Conservation (phyloP, 257 asterid species). For the Scutellaria minor region DNA sequence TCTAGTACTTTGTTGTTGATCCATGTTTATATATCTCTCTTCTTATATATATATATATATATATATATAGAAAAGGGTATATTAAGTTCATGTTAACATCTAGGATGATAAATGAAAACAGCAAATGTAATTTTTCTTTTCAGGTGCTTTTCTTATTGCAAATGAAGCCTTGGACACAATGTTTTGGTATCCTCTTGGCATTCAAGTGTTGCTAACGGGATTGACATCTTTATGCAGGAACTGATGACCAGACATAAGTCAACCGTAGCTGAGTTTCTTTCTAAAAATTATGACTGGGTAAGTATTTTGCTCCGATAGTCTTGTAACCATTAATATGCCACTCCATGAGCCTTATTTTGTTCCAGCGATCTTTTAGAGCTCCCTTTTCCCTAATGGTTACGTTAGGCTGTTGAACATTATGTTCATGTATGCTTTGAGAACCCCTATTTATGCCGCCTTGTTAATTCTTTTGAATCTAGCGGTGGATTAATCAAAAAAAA, state of each 20-base stretch:
- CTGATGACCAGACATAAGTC: slow-evolving; percentile 95
- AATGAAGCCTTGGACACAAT: background rate
- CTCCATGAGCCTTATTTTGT: slow-evolving; percentile 12
- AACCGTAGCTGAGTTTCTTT: slow-evolving; percentile 90
- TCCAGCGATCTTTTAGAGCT: slow-evolving; percentile 1
- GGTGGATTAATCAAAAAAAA: background rate
- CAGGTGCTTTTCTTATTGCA: slow-evolving; percentile 16
- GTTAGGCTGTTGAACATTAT: slow-evolving; percentile 12
- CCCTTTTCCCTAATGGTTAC: slow-evolving; percentile 23
- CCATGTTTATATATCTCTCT: background rate
- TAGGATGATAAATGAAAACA: no score
- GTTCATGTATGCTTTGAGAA: slow-evolving; percentile 23
- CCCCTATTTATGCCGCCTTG: background rate
- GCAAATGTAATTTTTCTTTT: background rate
- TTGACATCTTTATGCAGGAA: slow-evolving; percentile 70
- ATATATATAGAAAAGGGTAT: background rate
- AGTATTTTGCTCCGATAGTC: slow-evolving; percentile 33
- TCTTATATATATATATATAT: background rate
- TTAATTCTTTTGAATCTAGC: background rate
- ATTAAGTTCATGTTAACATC: background rate
- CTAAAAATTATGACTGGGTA: slow-evolving; percentile 95
- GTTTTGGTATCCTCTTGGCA: slow-evolving; percentile 22
- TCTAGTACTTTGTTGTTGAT: background rate
- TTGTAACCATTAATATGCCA: slow-evolving; percentile 4
- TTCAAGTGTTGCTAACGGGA: slow-evolving; percentile 28